Evolutionary conservation across 169 alveolate genomes (phyloP).

Genomic region (Plasmodium inui): DNA sequence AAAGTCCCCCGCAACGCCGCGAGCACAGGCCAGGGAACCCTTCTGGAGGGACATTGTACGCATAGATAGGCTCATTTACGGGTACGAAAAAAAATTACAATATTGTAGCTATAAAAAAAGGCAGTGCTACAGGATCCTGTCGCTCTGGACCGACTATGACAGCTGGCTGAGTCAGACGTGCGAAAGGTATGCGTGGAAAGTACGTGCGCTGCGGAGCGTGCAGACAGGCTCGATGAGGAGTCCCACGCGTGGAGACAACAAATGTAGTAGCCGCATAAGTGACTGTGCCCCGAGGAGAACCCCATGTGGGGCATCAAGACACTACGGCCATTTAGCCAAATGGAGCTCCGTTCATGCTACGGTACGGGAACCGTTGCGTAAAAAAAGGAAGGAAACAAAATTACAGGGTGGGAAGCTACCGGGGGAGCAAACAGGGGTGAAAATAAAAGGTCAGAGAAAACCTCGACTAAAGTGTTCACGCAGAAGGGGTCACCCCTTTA

Average conservation of each 20-base stretch:
- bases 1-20: too few relatives aligned
- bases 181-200: neutral
- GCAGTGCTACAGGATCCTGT: neutral
- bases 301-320: neutral
- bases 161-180: neutral
- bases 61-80: neutral
- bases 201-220: neutral
- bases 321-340: neutral
- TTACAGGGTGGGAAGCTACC: neutral
- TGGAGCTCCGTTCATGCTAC: neutral
- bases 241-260: neutral
- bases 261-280: neutral
- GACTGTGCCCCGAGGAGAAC: neutral
- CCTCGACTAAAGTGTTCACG: neutral
- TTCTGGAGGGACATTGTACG: neutral
- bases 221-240: neutral
- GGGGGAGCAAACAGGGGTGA: too few relatives aligned
- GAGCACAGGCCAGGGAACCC: neutral
- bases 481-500: neutral
- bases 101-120: neutral
- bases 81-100: neutral
- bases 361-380: neutral
- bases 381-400: neutral
- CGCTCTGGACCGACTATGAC: neutral
- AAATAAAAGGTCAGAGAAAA: neutral